Conservation (phyloP, 179 eudicot genomes). For the Actinidia arguta region DNA sequence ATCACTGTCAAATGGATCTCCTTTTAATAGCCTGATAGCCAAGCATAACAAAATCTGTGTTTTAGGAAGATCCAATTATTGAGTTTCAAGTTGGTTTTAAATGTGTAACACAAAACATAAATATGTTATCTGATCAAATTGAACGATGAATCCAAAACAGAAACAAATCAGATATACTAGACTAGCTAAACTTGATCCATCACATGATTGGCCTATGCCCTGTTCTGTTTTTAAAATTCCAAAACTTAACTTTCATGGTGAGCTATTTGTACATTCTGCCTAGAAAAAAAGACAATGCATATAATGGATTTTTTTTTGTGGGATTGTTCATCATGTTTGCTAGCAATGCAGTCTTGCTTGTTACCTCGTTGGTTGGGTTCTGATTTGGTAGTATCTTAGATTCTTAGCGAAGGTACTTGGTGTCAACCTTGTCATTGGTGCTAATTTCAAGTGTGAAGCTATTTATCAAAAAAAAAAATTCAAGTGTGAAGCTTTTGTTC, state of each 20-base stretch:
- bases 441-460: too few relatives aligned
- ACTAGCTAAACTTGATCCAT: not conserved
- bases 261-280: not conserved
- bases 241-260: not conserved
- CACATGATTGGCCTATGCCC: not conserved
- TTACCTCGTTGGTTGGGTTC: constrained; percentile 1
- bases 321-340: not conserved
- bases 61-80: not conserved
- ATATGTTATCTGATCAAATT: not conserved
- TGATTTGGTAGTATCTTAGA: not conserved
- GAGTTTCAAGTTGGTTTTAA: not conserved
- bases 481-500: not conserved
- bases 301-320: not conserved
- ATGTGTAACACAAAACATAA: not conserved
- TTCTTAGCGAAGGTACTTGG: not conserved
- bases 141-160: not conserved
- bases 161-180: not conserved
- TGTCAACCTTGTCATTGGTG: not conserved
- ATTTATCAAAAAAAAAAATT: too few relatives aligned
- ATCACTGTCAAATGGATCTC: not conserved
- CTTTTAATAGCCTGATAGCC: not conserved
- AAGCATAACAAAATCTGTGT: not conserved
- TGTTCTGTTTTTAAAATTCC: not conserved
- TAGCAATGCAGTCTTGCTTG: not conserved
- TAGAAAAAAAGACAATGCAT: not conserved